These are phyloP conservation scores for Claviceps sorghi DNA, from an alignment of 2,329 filamentous ascomycete species.

Conservation along the genomic window DNA sequence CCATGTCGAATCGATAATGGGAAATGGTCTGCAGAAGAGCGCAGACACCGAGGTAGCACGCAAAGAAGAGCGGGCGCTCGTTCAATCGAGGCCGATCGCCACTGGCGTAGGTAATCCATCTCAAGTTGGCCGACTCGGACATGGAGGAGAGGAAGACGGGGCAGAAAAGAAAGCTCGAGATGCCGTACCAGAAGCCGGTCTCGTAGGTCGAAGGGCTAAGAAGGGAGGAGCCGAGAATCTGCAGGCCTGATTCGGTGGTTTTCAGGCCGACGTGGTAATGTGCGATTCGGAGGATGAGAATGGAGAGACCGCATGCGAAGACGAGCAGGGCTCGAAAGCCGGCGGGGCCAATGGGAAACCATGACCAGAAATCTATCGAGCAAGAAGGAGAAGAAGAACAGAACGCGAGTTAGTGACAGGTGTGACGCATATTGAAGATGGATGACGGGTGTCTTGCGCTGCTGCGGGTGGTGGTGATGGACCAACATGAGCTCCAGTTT, in stretches of 20 bases:
- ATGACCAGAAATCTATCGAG: slow-evolving; percentile 59
- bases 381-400: neutral
- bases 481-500: slow-evolving; percentile 53
- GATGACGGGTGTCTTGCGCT: neutral
- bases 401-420: neutral
- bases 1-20: slow-evolving; percentile 62
- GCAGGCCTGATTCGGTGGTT: slow-evolving; percentile 53
- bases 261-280: slow-evolving; percentile 63
- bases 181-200: slow-evolving; percentile 59
- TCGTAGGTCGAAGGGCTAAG: slow-evolving; percentile 48
- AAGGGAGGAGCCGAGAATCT: slow-evolving; percentile 45
- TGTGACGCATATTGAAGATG: neutral
- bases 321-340: slow-evolving; percentile 63
- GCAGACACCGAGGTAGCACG: slow-evolving; percentile 52
- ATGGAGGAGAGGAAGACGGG: slow-evolving; percentile 67
- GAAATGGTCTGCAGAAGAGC: slow-evolving; percentile 53
- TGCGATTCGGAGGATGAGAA: slow-evolving; percentile 76
- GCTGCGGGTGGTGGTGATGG: neutral
- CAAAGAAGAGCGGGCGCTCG: slow-evolving; percentile 71
- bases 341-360: slow-evolving; percentile 66
- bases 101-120: slow-evolving; percentile 57
- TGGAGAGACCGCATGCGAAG: slow-evolving; percentile 58
- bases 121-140: slow-evolving; percentile 44
- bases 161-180: slow-evolving; percentile 67
- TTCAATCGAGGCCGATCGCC: slow-evolving; percentile 67